phyloP scores from a whole-genome alignment of 768 basidiomycete species.

The Termitomyces sp. region DNA sequence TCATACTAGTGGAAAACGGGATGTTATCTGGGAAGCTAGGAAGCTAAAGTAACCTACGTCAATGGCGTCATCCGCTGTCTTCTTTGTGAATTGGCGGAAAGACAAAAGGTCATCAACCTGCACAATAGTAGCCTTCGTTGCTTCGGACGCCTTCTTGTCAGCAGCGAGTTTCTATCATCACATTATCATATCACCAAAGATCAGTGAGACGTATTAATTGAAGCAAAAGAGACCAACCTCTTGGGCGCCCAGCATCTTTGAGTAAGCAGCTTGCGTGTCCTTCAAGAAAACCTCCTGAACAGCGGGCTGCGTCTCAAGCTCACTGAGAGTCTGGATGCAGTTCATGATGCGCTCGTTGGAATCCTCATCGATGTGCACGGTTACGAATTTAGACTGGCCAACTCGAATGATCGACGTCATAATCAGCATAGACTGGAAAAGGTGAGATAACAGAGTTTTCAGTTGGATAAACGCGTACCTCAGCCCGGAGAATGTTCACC shows the following conservation, averaged over 20 bases:
- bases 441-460: background rate
- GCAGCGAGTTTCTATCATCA: constrained; percentile 70
- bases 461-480: constrained; percentile 40
- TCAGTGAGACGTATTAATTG: background rate
- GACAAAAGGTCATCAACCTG: constrained; percentile 91
- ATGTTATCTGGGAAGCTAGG: constrained; percentile 1
- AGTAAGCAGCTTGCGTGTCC: constrained; percentile 88
- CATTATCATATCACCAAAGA: background rate
- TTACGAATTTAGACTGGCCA: constrained; percentile 93
- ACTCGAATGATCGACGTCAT: constrained; percentile 97
- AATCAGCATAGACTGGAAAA: constrained; percentile 81
- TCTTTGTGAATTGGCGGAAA: constrained; percentile 96
- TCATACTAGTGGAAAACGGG: constrained; percentile 58
- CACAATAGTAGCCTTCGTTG: constrained; percentile 55
- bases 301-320: constrained; percentile 52
- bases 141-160: constrained; percentile 86
- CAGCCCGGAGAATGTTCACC: constrained; percentile 77
- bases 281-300: constrained; percentile 72
- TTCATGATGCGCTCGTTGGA: constrained; percentile 94
- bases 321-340: constrained; percentile 91
- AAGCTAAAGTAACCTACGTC: constrained; percentile 40
- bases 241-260: constrained; percentile 93
- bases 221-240: constrained; percentile 50
- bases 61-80: constrained; percentile 72
- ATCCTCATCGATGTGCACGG: constrained; percentile 97